Evolutionary conservation across 2,329 filamentous ascomycete species (phyloP), one percentile per base, ranked within the genome.

Genomic region (Macrophomina tecta): DNA sequence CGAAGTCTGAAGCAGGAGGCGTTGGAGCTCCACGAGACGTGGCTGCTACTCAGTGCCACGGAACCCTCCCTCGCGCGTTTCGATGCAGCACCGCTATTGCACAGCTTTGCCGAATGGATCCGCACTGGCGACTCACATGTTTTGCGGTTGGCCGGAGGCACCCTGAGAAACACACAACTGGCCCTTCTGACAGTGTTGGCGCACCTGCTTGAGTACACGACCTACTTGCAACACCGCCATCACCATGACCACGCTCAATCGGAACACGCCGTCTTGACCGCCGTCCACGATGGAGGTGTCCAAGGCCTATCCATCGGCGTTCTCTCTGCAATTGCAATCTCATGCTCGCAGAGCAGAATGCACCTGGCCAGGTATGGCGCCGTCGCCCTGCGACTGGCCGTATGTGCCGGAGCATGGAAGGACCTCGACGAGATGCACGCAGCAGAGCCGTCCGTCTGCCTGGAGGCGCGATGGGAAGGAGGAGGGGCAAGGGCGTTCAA

Each of bases 371-470:
- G 14, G 30, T 11, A 51, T 30, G 48, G 48, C 18, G 48, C 48
- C 7, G 14, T 51, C 6, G 63, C 63, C 2, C 12, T 68, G 32
- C 64, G 68, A 11, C n/a, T 69, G 14, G 66, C 65, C 4, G 6
- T 68, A 11, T 51, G 55, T 7, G 34, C 67, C 7, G 68, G 66
- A 12, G 68, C 68, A 6, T 23, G 45, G 23, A 58, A 68, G 5
- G 68, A 63, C n/a, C 58, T 60, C 7, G 16, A 49, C 8, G 66
- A 66, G 55, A 18, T 11, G 58, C 49, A n/a, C 42, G 56, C 38
- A 52, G 42, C 8, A 53, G 36, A 34, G 36, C 53, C 5, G 48
- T 23, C n/a, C 45, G 42, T 30, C 56, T 65, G 52, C 64, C 34
- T 46, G 52, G 12, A 61, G 8, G 18, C 8, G 53, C 11, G 55